phyloP scores from a whole-genome alignment of 1,284 basidiomycete species.

The Macrocystidia cucumis region DNA sequence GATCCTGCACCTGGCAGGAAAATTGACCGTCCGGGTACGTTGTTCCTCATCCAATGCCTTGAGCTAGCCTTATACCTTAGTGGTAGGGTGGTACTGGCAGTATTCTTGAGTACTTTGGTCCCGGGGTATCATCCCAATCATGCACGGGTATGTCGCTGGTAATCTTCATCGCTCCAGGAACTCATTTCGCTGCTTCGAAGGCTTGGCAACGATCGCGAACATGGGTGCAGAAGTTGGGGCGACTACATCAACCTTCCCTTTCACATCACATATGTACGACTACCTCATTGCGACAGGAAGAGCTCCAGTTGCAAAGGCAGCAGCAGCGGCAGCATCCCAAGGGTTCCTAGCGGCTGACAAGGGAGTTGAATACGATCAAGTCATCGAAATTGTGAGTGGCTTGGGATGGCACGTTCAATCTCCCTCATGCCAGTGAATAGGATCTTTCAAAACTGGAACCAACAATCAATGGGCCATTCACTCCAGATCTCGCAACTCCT shows the following conservation, averaged over 20 bases:
- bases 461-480: conserved; percentile 96
- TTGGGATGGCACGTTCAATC: background rate
- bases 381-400: conserved; percentile 81
- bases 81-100: conserved; percentile 87
- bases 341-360: conserved; percentile 84
- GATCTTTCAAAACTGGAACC: conserved; percentile 92
- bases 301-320: conserved; percentile 81
- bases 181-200: conserved; percentile 25
- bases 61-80: conserved; percentile 3
- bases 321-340: conserved; percentile 73
- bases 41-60: conserved; percentile 1
- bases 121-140: conserved; percentile 87
- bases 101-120: conserved; percentile 96
- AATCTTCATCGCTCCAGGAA: background rate
- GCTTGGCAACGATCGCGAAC: conserved; percentile 91
- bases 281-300: conserved; percentile 92
- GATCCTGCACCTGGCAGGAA: conserved; percentile 91
- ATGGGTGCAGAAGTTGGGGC: conserved; percentile 99
- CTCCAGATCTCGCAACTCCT: conserved; percentile 94
- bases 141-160: conserved; percentile 68
- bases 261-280: conserved; percentile 82
- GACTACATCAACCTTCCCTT: conserved; percentile 97
- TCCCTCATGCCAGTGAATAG: conserved; percentile 25
- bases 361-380: conserved; percentile 92
- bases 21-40: conserved; percentile 85